Evolutionary conservation across 2,329 filamentous ascomycete genomes (phyloP), one percentile per base, ranked within the genome.

Genomic region (Aspergillus pseudoterreus): DNA sequence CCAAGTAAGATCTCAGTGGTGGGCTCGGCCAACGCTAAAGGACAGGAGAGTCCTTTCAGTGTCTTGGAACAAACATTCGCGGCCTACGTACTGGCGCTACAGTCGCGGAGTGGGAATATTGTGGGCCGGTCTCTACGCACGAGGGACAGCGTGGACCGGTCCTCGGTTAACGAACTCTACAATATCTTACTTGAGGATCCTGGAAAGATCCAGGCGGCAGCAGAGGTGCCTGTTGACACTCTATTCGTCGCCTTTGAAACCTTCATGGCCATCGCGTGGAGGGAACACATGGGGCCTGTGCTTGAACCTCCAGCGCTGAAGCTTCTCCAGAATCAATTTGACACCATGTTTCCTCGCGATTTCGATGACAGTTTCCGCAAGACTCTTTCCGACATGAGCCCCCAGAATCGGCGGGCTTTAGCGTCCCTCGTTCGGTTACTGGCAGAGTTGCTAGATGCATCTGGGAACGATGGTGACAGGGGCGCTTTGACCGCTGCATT

Each of bases 221-320:
- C 84, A 0, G 90, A 96, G 53, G 80, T 89, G 8, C 82, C 85
- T 3, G 84, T 92, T 8, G 91, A 96, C 63, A 85, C 92, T 17
- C 80, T 97, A 4, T 95, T 96, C 65, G 87, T 88, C 22, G 88
- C 92, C 0, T 97, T 96, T 67, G 92, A 96, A 68, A 96, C 95
- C 55, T 97, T 96, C 61, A 75, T 96, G 54, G 85, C 84, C 52
- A 86, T 91, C 56, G 91, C 89, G 11, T 97, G 92, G 92, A 85
- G 82, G 53, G 88, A 92, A 58, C 86, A 90, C 61, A 91, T 96
- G 78, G 92, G 92, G 0, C 84, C 89, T 3, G 83, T 97, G 50
- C 84, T 97, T 68, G 84, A 88, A 1, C 78, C 83, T 47, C 78
- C 86, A 43, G 81, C 84, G 4, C 77, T 96, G 35, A 82, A 87